A percentile compares a stretch with the other conserved stretches of the same genome.
Evolutionary conservation across 2,329 filamentous ascomycete species (phyloP).

Genomic region (Claviceps sorghi): DNA sequence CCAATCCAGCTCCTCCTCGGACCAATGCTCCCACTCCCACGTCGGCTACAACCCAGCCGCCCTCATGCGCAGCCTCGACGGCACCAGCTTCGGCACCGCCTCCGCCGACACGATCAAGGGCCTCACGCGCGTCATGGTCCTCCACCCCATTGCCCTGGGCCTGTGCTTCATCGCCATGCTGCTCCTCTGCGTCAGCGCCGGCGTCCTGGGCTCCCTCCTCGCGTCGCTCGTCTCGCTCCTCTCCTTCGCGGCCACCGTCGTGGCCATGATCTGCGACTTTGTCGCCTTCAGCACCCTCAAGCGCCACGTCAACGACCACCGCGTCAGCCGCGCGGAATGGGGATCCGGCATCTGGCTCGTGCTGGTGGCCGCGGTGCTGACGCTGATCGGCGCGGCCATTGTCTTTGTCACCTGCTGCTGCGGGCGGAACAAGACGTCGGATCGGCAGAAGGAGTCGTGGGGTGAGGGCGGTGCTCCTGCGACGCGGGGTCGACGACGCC

Average conservation of each 20-base stretch:
- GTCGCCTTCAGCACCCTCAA: constrained; percentile 39
- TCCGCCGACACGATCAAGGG: constrained; percentile 29
- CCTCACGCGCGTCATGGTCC: constrained; percentile 44
- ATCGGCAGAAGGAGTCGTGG: constrained; percentile 13
- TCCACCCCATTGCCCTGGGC: constrained; percentile 45
- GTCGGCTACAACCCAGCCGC: constrained; percentile 43
- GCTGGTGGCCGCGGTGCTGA: constrained; percentile 38
- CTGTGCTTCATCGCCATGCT: constrained; percentile 45
- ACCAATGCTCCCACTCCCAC: constrained; percentile 31
- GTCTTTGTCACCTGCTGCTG: constrained; percentile 49
- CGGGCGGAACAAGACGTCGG: constrained; percentile 20
- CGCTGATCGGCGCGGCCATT: constrained; percentile 39
- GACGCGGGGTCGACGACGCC: constrained; percentile 2
- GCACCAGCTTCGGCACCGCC: constrained; percentile 26
- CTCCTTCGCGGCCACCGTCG: constrained; percentile 34
- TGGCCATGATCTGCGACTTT: constrained; percentile 41
- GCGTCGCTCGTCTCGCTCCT: constrained; percentile 35
- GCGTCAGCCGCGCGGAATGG: constrained; percentile 31
- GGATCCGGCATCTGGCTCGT: constrained; percentile 44
- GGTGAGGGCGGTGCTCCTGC: constrained; percentile 7
- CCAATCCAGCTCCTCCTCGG: constrained; percentile 15
- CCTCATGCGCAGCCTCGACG: constrained; percentile 25
- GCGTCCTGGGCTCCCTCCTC: constrained; percentile 36
- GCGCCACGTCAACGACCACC: constrained; percentile 37
- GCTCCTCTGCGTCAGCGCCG: constrained; percentile 36